Evolutionary conservation across 257 asterid species (phyloP).

Genomic region (Verbena officinalis): DNA sequence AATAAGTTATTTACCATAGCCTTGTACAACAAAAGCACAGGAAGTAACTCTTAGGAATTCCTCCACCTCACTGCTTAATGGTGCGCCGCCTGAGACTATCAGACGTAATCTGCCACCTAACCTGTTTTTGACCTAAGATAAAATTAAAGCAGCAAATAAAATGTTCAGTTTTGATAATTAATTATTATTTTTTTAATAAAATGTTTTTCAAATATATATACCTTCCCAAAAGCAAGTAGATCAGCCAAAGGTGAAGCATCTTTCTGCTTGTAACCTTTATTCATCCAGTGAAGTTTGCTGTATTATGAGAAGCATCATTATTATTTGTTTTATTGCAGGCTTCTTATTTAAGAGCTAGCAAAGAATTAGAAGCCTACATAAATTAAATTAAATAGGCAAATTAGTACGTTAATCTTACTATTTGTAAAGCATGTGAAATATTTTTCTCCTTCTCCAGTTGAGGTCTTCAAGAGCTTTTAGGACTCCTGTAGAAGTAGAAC

Average conservation of each 20-base stretch:
- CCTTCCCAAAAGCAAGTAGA: constrained; percentile 94
- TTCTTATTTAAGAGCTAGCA: too few relatives aligned
- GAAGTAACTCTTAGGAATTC: constrained; percentile 91
- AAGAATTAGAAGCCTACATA: too few relatives aligned
- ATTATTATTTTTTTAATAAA: too few relatives aligned
- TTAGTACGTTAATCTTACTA: constrained; percentile 60
- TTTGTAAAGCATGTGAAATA: constrained; percentile 75
- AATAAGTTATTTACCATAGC: constrained; percentile 76
- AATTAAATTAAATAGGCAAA: constrained; percentile 8
- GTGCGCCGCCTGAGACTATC: constrained; percentile 96
- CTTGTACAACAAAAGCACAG: constrained; percentile 92
- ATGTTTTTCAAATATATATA: constrained; percentile 6
- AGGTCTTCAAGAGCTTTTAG: constrained; percentile 84
- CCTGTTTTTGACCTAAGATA: constrained; percentile 69
- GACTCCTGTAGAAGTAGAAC: constrained; percentile 81
- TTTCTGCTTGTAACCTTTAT: constrained; percentile 83
- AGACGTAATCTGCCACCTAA: constrained; percentile 92
- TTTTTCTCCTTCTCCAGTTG: constrained; percentile 78
- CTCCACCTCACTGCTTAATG: constrained; percentile 86
- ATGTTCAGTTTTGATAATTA: not conserved
- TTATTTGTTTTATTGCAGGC: not conserved
- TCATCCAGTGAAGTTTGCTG: constrained; percentile 97
- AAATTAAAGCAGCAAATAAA: constrained; percentile 15
- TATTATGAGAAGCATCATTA: constrained; percentile 22
- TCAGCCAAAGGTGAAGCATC: constrained; percentile 86